Conservation (phyloP, 2,329 filamentous ascomycete genomes). For the Plenodomus tracheiphilus region DNA sequence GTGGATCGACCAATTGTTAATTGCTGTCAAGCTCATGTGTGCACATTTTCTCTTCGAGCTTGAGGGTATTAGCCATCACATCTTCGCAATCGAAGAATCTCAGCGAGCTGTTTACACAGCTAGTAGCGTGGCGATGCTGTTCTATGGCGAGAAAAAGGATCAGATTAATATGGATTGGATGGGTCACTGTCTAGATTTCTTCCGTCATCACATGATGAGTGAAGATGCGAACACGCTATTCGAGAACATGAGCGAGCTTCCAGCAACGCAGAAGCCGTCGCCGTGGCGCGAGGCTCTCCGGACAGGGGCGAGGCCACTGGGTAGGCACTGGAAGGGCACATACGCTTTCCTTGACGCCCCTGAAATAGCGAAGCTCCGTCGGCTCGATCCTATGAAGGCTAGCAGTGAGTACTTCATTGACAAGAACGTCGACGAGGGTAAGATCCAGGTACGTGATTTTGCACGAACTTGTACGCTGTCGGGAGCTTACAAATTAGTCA, state of each 20-base stretch:
- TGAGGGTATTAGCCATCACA: conserved; percentile 14
- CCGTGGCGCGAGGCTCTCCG: conserved; percentile 47
- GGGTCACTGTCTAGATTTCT: conserved; percentile 57
- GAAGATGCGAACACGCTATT: conserved; percentile 44
- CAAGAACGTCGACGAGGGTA: conserved; percentile 35
- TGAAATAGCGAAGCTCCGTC: conserved; percentile 21
- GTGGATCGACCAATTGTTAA: conserved; percentile 18
- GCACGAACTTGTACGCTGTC: neutral
- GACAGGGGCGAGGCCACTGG: conserved; percentile 42
- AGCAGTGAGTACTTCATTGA: conserved; percentile 26
- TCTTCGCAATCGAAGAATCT: conserved; percentile 48
- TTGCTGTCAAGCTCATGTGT: conserved; percentile 39
- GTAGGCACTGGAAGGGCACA: conserved; percentile 55
- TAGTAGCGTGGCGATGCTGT: conserved; percentile 44
- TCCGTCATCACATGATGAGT: conserved; percentile 54
- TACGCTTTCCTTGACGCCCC: conserved; percentile 48
- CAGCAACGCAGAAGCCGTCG: conserved; percentile 45
- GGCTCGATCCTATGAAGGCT: conserved; percentile 22
- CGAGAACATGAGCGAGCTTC: conserved; percentile 42
- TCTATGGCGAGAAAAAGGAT: conserved; percentile 40
- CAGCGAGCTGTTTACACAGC: conserved; percentile 52
- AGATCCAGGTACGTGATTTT: conserved; percentile 29
- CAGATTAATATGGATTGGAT: conserved; percentile 52
- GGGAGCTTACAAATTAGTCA: conserved; percentile 29
- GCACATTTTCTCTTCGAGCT: conserved; percentile 35